Base-by-base conservation (phyloP, 1,284 basidiomycete genomes). In the Entoloma clypeatum region DNA sequence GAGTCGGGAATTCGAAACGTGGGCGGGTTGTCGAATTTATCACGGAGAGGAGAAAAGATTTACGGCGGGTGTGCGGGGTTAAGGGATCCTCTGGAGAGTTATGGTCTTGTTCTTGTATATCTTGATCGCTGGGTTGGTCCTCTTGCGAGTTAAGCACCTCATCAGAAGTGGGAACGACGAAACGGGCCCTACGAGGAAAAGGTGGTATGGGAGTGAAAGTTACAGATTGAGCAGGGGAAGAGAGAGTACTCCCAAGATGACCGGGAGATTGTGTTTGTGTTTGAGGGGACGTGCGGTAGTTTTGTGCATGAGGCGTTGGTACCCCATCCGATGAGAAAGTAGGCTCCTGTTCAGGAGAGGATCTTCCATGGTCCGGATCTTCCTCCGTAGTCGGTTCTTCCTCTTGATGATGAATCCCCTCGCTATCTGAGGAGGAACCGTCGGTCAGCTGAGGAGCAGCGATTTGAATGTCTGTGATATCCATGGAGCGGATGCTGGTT, bases 1-100 rank as follows among this genome's bases (percentile, higher is more conserved):
- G 86, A 1, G 84, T 86, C 7, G 75, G 70, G 39, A 72, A 60
- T 42, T 74, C 77, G 49, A 83, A 67, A 4, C 81, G 74, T 0
- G 86, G 85, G n/a, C 84, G 75, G 1, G 82, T 67, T 2, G 79
- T 83, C 2, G 84, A 86, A 56, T 88, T 83, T 55, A 88, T 85
- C 13, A 89, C 79, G 3, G 79, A 79, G 24, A 89, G 69, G 4
- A 89, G 71, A 64, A 89, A 88, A 0, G 85, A 86, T 13, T 76
- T 73, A 30, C 81, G 77, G 46, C 82, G 77, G 8, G 78, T 74
- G 44, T 77, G 68, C 1, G 86, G 86, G 2, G 86, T 89, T 16
- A 77, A 46, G 8, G 60, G 56, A 31, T 64, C 60, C n/a, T 63
- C 59, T n/a, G n/a, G n/a, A 11, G 61, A 53, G 10, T 56, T 52